Base-by-base conservation (phyloP, 1,139 yeast species). In the Lodderomyces oxycetoniae region DNA sequence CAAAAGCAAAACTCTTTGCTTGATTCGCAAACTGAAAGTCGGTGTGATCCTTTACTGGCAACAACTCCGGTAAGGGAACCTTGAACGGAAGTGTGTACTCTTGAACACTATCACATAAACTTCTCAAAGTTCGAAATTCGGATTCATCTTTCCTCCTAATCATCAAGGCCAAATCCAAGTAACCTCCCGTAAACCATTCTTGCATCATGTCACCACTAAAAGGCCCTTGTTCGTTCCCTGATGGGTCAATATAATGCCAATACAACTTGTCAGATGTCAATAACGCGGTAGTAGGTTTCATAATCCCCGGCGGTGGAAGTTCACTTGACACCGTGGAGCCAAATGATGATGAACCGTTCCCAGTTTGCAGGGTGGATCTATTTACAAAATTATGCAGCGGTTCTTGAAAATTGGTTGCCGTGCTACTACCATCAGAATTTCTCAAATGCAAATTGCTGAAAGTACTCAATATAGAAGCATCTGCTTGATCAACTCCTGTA, bases 171-270 rank as follows among this genome's bases (percentile, higher is more conserved):
- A 66, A 67, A 33, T 63, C 64, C 43, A 86, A 66, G 57, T 82
- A 84, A 2, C 80, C 79, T 21, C 72, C 74, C 4, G 70, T 53
- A 41, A 72, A 74, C 95, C 95, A 86, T 34, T 67, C 77, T 44
- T 85, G 93, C 95, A 86, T 86, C 62, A 73, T 59, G 17, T 63
- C 59, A 1, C 93, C 88, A 34, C 68, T 67, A 53, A 85, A 86
- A 2, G 95, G 95, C 16, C 95, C 95, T 50, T 84, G 94, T 42
- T 77, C 80, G 35, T 61, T 70, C 2, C 85, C 86, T 30, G 71
- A 57, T 1, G 86, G 79, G 52, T 86, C 95, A 38, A 79, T 61
- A 50, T 86, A 86, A 40, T 59, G 64, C 95, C 95, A 86, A 37
- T 69, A 63, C 46, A 79, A 67, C 34, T 65, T 58, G 15, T 62